A percentile compares a stretch with the other conserved stretches of the same genome.
Evolutionary conservation across 23 red algal species (phyloP).

Genomic region (Gracilaria domingensis): DNA sequence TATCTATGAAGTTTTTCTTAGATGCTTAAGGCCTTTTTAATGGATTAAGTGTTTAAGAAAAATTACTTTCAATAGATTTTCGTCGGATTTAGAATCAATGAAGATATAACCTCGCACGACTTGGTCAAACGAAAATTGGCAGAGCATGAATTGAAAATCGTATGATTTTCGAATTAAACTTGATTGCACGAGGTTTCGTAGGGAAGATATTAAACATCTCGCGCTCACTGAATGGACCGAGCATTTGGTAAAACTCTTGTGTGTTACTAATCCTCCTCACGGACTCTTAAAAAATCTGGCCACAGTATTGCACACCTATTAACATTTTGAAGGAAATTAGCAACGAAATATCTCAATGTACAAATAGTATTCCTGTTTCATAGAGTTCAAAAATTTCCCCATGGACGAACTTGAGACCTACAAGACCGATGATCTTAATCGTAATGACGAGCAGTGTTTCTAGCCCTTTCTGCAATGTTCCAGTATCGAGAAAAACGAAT

Average conservation of each 20-base stretch:
- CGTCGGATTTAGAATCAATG: too few relatives aligned
- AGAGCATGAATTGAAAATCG: too few relatives aligned
- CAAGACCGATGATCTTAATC: conserved; percentile 12
- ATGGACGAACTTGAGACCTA: neutral
- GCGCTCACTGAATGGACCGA: conserved; percentile 1
- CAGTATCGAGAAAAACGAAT: neutral
- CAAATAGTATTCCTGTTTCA: neutral
- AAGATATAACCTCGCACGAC: too few relatives aligned
- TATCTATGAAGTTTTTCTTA: too few relatives aligned
- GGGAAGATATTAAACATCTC: conserved; percentile 16
- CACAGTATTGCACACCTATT: neutral
- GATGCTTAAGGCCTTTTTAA: too few relatives aligned
- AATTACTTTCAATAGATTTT: too few relatives aligned
- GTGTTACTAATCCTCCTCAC: neutral
- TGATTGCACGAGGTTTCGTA: too few relatives aligned
- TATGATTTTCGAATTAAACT: too few relatives aligned
- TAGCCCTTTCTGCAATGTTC: neutral
- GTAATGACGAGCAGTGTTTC: neutral
- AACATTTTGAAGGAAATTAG: neutral
- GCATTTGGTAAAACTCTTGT: neutral
- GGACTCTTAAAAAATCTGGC: too few relatives aligned
- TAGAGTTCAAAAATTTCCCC: neutral
- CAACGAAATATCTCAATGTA: neutral
- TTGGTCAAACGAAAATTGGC: too few relatives aligned
- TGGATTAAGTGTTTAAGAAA: too few relatives aligned